A percentile compares a stretch with the other conserved stretches of the same genome.
Evolutionary conservation across 257 asterid species (phyloP).

Genomic region (Dorcoceras hygrometricum): DNA sequence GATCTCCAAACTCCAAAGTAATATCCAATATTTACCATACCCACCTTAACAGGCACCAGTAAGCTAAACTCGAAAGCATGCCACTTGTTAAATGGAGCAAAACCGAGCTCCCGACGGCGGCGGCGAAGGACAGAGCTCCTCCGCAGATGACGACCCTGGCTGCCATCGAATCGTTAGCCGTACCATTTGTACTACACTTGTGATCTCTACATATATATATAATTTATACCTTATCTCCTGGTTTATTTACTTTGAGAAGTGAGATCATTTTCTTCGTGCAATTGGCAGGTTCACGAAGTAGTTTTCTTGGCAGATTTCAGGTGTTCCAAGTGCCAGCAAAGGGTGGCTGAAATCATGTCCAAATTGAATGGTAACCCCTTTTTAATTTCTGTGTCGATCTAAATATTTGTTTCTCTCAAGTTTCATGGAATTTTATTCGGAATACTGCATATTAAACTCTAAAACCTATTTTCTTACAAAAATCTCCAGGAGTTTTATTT

Average conservation of each 20-base stretch:
- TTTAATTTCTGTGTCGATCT: no score
- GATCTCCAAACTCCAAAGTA: no score
- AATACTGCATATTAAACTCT: no score
- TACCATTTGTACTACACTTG: conserved; percentile 32
- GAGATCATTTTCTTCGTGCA: not conserved
- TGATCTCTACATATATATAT: no score
- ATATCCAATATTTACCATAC: no score
- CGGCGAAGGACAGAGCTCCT: conserved; percentile 8
- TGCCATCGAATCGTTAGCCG: conserved; percentile 40
- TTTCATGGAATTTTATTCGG: no score
- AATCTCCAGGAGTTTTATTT: no score
- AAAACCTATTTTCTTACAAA: no score
- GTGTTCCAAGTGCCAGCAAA: conserved; percentile 62
- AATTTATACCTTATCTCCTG: no score
- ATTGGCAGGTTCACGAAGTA: conserved; percentile 74
- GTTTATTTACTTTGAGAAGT: no score
- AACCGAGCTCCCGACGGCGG: conserved; percentile 13
- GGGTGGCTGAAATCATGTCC: conserved; percentile 71
- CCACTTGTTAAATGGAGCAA: conserved; percentile 30
- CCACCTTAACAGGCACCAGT: no score
- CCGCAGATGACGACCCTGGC: conserved; percentile 35
- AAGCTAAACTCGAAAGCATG: conserved; percentile 21
- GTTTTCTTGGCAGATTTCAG: conserved; percentile 69
- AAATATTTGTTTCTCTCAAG: no score
- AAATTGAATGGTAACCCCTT: conserved; percentile 57